These are phyloP conservation scores for Gastrodia elata DNA, from an alignment of 106 monocot genomes.

Conservation along the genomic window DNA sequence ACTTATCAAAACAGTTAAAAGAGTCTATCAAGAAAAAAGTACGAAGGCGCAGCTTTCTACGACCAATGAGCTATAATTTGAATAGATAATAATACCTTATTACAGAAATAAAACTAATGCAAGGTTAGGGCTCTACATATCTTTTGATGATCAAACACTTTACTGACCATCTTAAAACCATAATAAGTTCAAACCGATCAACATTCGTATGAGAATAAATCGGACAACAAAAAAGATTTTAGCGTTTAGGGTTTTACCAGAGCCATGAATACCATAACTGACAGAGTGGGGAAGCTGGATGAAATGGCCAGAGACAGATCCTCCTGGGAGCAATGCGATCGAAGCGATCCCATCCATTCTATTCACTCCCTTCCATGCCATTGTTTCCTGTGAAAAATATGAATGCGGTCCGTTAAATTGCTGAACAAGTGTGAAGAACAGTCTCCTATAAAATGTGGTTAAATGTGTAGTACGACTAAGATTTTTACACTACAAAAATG, in stretches of 20 bases:
- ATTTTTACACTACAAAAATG: too few species aligned
- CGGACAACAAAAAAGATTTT: background rate
- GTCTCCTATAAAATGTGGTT: too few species aligned
- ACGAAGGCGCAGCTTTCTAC: too few species aligned
- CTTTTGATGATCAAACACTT: background rate
- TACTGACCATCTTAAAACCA: background rate
- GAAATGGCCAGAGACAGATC: slow-evolving; percentile 88
- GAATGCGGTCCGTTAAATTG: too few species aligned
- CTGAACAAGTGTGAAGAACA: too few species aligned
- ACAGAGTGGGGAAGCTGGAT: slow-evolving; percentile 57
- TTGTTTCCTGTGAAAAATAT: background rate
- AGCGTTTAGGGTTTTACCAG: slow-evolving; percentile 27
- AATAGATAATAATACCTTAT: too few species aligned
- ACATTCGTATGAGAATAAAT: background rate
- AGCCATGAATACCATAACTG: slow-evolving; percentile 89
- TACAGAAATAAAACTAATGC: background rate
- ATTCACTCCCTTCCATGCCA: slow-evolving; percentile 2
- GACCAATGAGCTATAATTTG: too few species aligned
- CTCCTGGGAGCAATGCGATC: slow-evolving; percentile 64
- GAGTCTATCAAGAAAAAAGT: too few species aligned
- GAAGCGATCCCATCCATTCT: slow-evolving; percentile 86
- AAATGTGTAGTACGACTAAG: too few species aligned
- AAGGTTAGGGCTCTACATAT: background rate
- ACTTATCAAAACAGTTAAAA: too few species aligned
- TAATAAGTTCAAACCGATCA: background rate